Percentiles rank a stretch among this genome's conserved stretches.
Evolutionary conservation across 305 asterid species (phyloP).

Genomic region (Lippia alba): DNA sequence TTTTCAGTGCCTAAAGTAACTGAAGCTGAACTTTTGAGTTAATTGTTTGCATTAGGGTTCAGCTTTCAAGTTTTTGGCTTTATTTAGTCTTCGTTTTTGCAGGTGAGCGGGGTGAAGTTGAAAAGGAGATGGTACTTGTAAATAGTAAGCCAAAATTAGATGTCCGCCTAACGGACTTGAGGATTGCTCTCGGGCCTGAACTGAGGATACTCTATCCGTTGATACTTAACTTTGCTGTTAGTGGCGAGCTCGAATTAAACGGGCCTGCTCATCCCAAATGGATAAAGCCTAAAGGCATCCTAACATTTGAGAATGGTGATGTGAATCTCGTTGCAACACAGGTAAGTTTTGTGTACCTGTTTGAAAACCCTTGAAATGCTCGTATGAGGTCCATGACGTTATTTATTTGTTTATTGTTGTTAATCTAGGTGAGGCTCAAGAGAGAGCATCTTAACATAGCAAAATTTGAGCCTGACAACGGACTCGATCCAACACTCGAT

Average conservation of each 20-base stretch:
- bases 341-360: slow-evolving; percentile 45
- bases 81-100: slow-evolving; percentile 33
- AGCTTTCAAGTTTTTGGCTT: slow-evolving; percentile 9
- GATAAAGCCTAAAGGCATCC: slow-evolving; percentile 92
- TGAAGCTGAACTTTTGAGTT: slow-evolving; percentile 16
- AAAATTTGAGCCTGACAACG: slow-evolving; percentile 95
- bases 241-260: slow-evolving; percentile 97
- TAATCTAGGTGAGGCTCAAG: slow-evolving; percentile 90
- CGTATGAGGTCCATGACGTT: slow-evolving; percentile 3
- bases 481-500: slow-evolving; percentile 94
- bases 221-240: slow-evolving; percentile 95
- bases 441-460: slow-evolving; percentile 94
- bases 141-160: slow-evolving; percentile 86
- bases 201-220: slow-evolving; percentile 89
- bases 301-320: slow-evolving; percentile 94
- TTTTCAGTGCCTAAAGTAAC: slow-evolving; percentile 26
- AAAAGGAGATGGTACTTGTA: slow-evolving; percentile 75
- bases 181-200: slow-evolving; percentile 92
- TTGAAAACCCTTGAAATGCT: slow-evolving; percentile 34
- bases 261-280: slow-evolving; percentile 94
- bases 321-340: slow-evolving; percentile 99
- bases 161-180: slow-evolving; percentile 81
- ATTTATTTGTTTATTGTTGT: slow-evolving; percentile 23
- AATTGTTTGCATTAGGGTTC: not conserved
- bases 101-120: slow-evolving; percentile 81